phyloP scores from a whole-genome alignment of 2,329 filamentous ascomycete species.

The Xylariales sp. region DNA sequence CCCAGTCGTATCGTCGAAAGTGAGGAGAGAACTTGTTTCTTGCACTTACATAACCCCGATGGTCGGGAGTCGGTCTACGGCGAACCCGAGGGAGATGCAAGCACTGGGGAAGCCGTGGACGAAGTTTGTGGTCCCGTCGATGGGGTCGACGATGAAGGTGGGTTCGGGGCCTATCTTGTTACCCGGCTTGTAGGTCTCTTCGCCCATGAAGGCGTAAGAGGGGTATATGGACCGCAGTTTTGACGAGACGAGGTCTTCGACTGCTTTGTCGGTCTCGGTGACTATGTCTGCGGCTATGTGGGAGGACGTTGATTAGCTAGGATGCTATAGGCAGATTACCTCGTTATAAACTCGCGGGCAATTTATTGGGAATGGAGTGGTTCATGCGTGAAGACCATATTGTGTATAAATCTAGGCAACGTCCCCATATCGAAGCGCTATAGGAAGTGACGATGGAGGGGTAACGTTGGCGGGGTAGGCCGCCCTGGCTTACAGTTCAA shows the following conservation, averaged over 20 bases:
- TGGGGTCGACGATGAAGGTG: slow-evolving; percentile 78
- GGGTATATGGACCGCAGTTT: slow-evolving; percentile 51
- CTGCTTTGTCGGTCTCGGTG: slow-evolving; percentile 62
- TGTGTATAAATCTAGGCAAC: too few relatives aligned
- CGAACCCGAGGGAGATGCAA: slow-evolving; percentile 71
- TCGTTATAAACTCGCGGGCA: too few relatives aligned
- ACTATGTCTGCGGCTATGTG: slow-evolving; percentile 60
- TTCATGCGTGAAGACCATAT: too few relatives aligned
- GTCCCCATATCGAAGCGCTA: too few relatives aligned
- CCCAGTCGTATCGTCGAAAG: too few relatives aligned
- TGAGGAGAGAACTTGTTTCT: too few relatives aligned
- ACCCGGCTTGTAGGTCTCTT: slow-evolving; percentile 71
- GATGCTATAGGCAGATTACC: too few relatives aligned
- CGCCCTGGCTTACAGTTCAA: slow-evolving; percentile 55
- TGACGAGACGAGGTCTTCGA: slow-evolving; percentile 57
- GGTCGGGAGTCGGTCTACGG: slow-evolving; percentile 54
- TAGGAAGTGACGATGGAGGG: slow-evolving; percentile 12
- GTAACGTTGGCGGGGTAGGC: slow-evolving; percentile 15
- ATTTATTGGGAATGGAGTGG: not conserved
- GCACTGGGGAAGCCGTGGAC: slow-evolving; percentile 71
- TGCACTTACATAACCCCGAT: slow-evolving; percentile 76
- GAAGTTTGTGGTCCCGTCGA: slow-evolving; percentile 80
- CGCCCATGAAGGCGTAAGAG: slow-evolving; percentile 61
- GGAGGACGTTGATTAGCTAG: not conserved
- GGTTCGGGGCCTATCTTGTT: slow-evolving; percentile 57